Conservation (phyloP, 108 stramenopile genomes). For the Skeletonema potamos region DNA sequence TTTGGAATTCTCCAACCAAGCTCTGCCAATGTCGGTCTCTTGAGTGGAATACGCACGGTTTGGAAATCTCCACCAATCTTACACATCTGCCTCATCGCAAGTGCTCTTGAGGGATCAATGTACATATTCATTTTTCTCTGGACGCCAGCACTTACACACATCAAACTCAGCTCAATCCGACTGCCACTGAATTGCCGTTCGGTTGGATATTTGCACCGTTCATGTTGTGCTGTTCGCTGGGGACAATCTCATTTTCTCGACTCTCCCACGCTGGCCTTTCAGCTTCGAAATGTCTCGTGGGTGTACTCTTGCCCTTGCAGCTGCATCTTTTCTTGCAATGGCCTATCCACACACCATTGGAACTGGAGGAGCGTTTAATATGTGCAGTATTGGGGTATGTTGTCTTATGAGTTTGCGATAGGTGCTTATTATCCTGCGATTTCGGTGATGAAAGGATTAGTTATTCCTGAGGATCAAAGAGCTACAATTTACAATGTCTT, state of each 20-base stretch:
- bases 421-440: constrained; percentile 95
- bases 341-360: constrained; percentile 34
- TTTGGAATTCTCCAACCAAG: background rate
- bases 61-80: constrained; percentile 64
- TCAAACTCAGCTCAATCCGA: constrained; percentile 16
- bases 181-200: constrained; percentile 85
- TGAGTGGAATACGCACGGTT: constrained; percentile 58
- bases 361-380: constrained; percentile 38
- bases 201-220: constrained; percentile 94
- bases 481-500: constrained; percentile 95
- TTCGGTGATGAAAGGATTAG: constrained; percentile 90
- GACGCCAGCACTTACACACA: constrained; percentile 85
- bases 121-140: constrained; percentile 97
- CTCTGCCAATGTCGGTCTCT: constrained; percentile 35
- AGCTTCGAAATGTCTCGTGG: constrained; percentile 64
- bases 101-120: constrained; percentile 88
- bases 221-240: constrained; percentile 94
- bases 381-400: constrained; percentile 77
- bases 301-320: constrained; percentile 59
- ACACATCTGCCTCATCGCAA: constrained; percentile 80
- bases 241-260: constrained; percentile 79
- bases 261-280: constrained; percentile 52
- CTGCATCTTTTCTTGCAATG: constrained; percentile 44
- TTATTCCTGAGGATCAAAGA: constrained; percentile 92
- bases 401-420: constrained; percentile 91